Conservation (phyloP, 2,329 filamentous ascomycete species). For the Hirsutella rhossiliensis region DNA sequence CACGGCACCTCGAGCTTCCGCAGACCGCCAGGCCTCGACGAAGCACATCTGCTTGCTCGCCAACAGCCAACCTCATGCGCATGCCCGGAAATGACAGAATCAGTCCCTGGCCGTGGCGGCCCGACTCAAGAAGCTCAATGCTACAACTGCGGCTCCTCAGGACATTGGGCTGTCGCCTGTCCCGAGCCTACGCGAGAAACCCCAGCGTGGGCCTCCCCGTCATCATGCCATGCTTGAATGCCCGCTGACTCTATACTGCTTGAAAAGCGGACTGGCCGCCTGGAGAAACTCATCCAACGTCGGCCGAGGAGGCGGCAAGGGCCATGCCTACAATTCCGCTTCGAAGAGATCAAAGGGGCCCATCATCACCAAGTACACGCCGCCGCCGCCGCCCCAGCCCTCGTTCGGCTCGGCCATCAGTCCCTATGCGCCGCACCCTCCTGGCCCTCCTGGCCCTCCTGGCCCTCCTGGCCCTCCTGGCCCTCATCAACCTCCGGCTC, state of each 20-base stretch:
- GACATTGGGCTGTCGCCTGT: constrained; percentile 42
- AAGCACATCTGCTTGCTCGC: no score
- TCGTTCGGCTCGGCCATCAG: constrained; percentile 4
- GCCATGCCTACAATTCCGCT: constrained; percentile 15
- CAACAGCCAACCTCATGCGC: neutral
- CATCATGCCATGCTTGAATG: neutral
- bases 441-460: constrained; percentile 12
- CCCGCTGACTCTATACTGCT: constrained; percentile 4
- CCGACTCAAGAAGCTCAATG: constrained; percentile 28
- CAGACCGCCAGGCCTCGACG: no score
- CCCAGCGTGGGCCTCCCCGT: constrained; percentile 29
- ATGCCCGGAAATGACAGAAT: constrained; percentile 15
- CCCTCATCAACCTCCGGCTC: constrained; percentile 11
- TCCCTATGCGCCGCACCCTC: constrained; percentile 11
- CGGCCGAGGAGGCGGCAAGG: constrained; percentile 13
- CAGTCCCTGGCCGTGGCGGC: constrained; percentile 14
- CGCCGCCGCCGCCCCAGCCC: constrained; percentile 11
- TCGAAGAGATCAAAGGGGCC: constrained; percentile 20
- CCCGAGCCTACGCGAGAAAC: constrained; percentile 35
- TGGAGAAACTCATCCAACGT: constrained; percentile 21
- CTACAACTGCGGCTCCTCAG: constrained; percentile 39
- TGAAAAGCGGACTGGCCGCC: constrained; percentile 21
- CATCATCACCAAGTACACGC: constrained; percentile 23
- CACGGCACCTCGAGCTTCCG: no score
- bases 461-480: constrained; percentile 11